Evolutionary conservation across 495 filamentous ascomycete genomes (phyloP).

Genomic region (Annulohypoxylon nitens): DNA sequence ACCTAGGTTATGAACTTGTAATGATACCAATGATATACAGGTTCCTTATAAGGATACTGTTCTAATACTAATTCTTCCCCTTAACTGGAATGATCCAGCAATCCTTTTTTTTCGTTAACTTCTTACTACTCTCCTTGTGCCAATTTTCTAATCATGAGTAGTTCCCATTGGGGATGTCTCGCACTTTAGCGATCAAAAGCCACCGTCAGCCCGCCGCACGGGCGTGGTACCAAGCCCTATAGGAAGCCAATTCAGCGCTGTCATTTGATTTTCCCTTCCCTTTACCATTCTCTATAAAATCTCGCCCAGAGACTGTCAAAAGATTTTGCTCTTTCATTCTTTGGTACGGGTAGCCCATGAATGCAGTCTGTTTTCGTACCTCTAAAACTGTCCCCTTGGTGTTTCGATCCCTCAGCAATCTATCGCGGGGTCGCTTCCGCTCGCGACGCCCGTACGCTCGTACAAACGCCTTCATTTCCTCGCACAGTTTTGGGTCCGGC

Average conservation of each 20-base stretch:
- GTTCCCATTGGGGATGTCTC: background rate
- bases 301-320: background rate
- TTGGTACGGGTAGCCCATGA: conserved; percentile 91
- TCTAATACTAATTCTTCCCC: conserved; percentile 28
- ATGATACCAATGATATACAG: conserved; percentile 36
- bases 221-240: conserved; percentile 37
- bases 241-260: conserved; percentile 35
- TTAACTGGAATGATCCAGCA: conserved; percentile 25
- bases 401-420: conserved; percentile 77
- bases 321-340: conserved; percentile 48
- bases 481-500: conserved; percentile 47
- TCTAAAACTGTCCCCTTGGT: conserved; percentile 76
- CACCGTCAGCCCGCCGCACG: conserved; percentile 27
- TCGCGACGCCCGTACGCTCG: conserved; percentile 63
- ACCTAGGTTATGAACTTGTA: conserved; percentile 16
- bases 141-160: conserved; percentile 1
- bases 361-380: conserved; percentile 82
- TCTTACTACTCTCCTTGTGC: background rate
- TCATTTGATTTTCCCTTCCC: conserved; percentile 33
- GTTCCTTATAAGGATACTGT: conserved; percentile 27
- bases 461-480: conserved; percentile 56
- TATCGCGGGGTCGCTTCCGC: conserved; percentile 81
- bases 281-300: conserved; percentile 14
- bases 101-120: background rate
- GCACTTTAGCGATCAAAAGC: background rate